Conservation (phyloP, 2,329 filamentous ascomycete species). For the Clarireedia monteithiana region DNA sequence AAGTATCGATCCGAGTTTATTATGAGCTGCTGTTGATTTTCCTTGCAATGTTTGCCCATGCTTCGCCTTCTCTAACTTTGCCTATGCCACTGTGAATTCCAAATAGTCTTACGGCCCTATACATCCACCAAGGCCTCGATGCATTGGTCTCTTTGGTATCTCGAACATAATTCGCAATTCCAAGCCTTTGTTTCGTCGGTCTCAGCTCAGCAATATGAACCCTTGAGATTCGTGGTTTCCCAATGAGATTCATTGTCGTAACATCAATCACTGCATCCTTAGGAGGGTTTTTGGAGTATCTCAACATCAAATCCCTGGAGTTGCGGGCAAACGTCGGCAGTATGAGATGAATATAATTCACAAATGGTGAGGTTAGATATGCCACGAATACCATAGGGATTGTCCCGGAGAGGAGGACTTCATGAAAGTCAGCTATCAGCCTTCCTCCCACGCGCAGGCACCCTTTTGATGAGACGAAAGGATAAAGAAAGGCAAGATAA, state of each 20-base stretch:
- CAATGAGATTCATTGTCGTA: conserved; percentile 34
- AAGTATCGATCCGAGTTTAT: no score
- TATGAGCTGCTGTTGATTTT: background rate
- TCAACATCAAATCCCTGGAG: conserved; percentile 47
- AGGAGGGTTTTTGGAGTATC: conserved; percentile 42
- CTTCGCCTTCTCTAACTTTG: conserved; percentile 16
- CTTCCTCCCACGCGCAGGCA: no score
- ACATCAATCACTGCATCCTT: conserved; percentile 32
- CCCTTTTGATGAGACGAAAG: background rate
- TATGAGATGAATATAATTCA: conserved; percentile 62
- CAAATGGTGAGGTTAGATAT: conserved; percentile 61
- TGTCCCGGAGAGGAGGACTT: conserved; percentile 52
- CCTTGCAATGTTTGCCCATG: conserved; percentile 25
- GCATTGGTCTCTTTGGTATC: conserved; percentile 20
- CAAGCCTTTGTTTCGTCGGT: conserved; percentile 22
- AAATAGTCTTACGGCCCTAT: conserved; percentile 22
- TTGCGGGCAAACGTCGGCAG: conserved; percentile 58
- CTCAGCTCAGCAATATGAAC: conserved; percentile 24
- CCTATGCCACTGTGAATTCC: conserved; percentile 23
- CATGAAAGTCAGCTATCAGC: conserved; percentile 6
- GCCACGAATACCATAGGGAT: conserved; percentile 58
- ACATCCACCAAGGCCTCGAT: conserved; percentile 25
- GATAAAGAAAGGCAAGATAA: background rate
- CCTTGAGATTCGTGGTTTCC: conserved; percentile 29
- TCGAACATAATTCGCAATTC: conserved; percentile 26